phyloP scores from a whole-genome alignment of 106 monocot species.

The Dioscorea zingiberensis region DNA sequence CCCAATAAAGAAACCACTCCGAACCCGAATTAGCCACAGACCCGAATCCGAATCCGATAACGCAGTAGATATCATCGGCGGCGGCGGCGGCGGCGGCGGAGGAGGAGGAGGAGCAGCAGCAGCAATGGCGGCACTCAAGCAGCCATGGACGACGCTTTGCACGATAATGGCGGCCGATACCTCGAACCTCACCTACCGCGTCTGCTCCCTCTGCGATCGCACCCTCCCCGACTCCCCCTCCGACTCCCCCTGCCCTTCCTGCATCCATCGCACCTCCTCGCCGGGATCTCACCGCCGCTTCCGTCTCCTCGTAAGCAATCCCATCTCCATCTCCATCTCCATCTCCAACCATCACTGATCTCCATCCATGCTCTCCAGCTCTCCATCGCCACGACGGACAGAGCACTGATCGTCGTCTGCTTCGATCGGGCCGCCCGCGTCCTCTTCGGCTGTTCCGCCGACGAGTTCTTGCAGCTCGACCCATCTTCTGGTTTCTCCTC shows the following conservation, averaged over 20 bases:
- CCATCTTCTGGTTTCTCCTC: constrained; percentile 24
- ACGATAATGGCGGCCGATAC: constrained; percentile 50
- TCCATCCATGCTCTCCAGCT: constrained; percentile 16
- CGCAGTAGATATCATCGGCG: not conserved
- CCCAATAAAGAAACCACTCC: too few species aligned
- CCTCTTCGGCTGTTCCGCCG: constrained; percentile 68
- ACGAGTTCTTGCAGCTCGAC: constrained; percentile 44
- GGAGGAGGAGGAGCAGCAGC: too few species aligned
- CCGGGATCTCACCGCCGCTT: constrained; percentile 30
- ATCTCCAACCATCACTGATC: not conserved
- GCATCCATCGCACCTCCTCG: constrained; percentile 19
- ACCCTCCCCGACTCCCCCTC: constrained; percentile 24
- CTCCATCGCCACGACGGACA: constrained; percentile 48
- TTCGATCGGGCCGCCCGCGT: constrained; percentile 68
- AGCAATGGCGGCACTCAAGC: not conserved
- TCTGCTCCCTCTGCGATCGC: constrained; percentile 65
- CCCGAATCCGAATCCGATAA: too few species aligned
- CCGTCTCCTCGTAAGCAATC: constrained; percentile 33
- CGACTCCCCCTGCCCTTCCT: constrained; percentile 29
- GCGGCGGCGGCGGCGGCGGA: not conserved
- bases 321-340: not conserved
- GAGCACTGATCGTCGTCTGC: constrained; percentile 48
- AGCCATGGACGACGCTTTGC: constrained; percentile 52
- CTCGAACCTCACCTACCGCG: constrained; percentile 44
- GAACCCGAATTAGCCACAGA: too few species aligned